phyloP scores from a whole-genome alignment of 208 protist genomes.

The Acanthamoeba culbertsoni region DNA sequence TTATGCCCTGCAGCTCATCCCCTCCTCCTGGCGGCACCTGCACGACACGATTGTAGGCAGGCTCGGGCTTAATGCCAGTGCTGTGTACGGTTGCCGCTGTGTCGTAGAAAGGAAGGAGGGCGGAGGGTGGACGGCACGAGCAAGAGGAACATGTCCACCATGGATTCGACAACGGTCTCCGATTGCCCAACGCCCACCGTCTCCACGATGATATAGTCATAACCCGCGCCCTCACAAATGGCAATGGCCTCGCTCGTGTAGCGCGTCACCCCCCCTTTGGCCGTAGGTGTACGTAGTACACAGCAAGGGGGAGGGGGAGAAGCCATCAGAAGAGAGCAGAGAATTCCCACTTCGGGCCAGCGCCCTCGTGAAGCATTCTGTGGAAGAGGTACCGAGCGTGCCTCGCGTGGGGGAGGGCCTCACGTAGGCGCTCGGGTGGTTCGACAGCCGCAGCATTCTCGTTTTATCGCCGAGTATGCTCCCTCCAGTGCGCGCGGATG shows the following conservation, averaged over 20 bases:
- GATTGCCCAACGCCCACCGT: slow-evolving; percentile 94
- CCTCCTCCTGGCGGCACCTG: slow-evolving; percentile 84
- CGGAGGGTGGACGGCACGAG: slow-evolving; percentile 83
- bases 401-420: slow-evolving; percentile 89
- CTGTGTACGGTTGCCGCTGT: no score
- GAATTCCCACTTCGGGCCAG: no score
- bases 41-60: no score
- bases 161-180: slow-evolving; percentile 86
- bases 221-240: slow-evolving; percentile 91
- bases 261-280: slow-evolving; percentile 85
- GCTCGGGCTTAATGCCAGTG: no score
- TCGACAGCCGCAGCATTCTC: slow-evolving; percentile 90
- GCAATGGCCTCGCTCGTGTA: slow-evolving; percentile 90
- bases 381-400: slow-evolving; percentile 82
- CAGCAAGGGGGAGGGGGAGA: not conserved
- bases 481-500: slow-evolving; percentile 87
- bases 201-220: slow-evolving; percentile 93
- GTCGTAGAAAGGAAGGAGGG: no score
- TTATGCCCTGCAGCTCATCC: slow-evolving; percentile 88
- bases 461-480: slow-evolving; percentile 96
- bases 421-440: slow-evolving; percentile 88
- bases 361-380: not conserved
- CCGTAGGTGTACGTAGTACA: not conserved
- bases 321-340: not conserved
- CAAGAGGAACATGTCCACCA: slow-evolving; percentile 92